Percentiles rank a stretch among this genome's conserved stretches.
Evolutionary conservation across 805 yeast species (phyloP).

Genomic region (Jamesozyma jinghongensis): DNA sequence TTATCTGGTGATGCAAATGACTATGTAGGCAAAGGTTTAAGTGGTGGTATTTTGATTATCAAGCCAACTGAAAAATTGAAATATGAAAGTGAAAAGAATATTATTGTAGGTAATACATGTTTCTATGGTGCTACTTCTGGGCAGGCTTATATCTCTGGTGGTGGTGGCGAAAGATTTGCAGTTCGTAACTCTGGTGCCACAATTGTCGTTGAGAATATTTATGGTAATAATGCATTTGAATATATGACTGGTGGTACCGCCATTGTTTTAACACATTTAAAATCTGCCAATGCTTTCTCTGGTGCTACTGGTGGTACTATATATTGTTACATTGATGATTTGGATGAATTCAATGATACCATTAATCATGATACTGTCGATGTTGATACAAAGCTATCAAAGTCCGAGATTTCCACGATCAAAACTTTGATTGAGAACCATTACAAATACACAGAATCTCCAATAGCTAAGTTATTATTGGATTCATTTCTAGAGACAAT

Average conservation of each 20-base stretch:
- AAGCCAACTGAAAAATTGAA: constrained; percentile 80
- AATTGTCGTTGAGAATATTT: constrained; percentile 85
- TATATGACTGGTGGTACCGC: constrained; percentile 99
- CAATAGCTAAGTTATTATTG: constrained; percentile 35
- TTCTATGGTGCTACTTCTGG: constrained; percentile 98
- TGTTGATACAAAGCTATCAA: constrained; percentile 66
- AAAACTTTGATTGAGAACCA: constrained; percentile 93
- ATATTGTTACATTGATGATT: constrained; percentile 85
- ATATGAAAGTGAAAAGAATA: constrained; percentile 93
- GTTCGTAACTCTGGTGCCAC: constrained; percentile 98
- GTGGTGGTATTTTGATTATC: constrained; percentile 89
- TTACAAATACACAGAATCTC: constrained; percentile 30
- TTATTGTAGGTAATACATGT: constrained; percentile 94
- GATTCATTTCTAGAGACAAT: constrained; percentile 80
- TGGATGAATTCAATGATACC: constrained; percentile 72
- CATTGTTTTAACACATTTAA: constrained; percentile 83
- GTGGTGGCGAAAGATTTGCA: constrained; percentile 97
- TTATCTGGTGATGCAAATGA: constrained; percentile 97
- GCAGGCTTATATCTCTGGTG: constrained; percentile 86
- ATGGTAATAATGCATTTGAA: constrained; percentile 98
- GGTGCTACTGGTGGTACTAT: constrained; percentile 99
- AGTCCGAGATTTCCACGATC: constrained; percentile 86
- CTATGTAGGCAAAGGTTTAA: constrained; percentile 93
- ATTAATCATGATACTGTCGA: constrained; percentile 80
- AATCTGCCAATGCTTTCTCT: constrained; percentile 78